Evolutionary conservation across 2,329 filamentous ascomycete species (phyloP), one percentile per base, ranked within the genome.

Genomic region (Nothomitra cinnamomea): DNA sequence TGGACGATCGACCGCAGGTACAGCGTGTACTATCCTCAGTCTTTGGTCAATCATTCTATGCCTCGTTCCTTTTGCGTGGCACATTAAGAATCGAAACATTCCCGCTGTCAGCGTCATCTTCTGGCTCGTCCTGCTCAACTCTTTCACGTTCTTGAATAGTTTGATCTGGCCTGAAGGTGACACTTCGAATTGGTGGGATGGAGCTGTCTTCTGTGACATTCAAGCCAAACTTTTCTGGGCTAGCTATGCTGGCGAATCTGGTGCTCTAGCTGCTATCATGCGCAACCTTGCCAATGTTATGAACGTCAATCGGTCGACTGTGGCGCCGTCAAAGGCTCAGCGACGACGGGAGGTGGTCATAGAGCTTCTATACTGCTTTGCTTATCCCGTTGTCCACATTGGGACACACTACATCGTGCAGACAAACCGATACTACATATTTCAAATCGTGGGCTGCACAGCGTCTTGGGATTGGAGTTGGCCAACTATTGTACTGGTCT

Each of bases 131-230:
- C 55, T 79, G n/a, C 63, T 73, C 55, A 82, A 82, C 59, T 54
- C 80, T 53, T 71, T 76, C 62, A 75, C 72, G 58, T 70, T 79
- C 57, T 64, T 79, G 68, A 85, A 85, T 60, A 70, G 79, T 1
- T 62, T 82, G 51, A 72, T 84, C 56, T 86, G 82, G 82, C 72
- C 75, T 0, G 75, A 70, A 6, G 77, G 82, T 57, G 67, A 82
- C 57, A 60, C 74, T 12, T 38, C 60, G 0, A 62, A 66, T 4
- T 79, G 76, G 73, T 85, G 73, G 72, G 64, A 72, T 55, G 82
- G 82, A 3, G 61, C 63, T 3, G 73, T 72, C 1, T 73, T 82
- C 55, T 86, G 82, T 65, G 82, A 86, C 62, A 66, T 85, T 50
- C 72, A 83, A 58, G 69, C 74, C 53, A 79, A 80, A 57, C 60